Evolutionary conservation across 2,329 filamentous ascomycete species (phyloP).

Genomic region (Penicillium psychrosexuale): DNA sequence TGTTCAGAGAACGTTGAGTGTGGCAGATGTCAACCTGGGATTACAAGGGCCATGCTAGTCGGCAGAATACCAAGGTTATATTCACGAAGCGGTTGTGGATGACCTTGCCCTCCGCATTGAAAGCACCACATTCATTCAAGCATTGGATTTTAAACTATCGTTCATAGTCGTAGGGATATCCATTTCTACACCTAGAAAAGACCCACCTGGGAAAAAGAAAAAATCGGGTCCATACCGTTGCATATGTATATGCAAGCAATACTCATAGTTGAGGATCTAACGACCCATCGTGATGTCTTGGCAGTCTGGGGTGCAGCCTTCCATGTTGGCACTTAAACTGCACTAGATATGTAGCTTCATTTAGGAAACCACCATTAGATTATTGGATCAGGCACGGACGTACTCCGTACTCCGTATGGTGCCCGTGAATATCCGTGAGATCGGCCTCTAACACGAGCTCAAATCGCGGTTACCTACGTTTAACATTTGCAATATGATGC

Average conservation of each 20-base stretch:
- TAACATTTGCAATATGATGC: background rate
- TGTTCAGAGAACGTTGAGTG: slow-evolving; percentile 28
- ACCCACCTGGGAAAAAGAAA: background rate
- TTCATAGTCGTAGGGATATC: background rate
- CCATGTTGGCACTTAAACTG: no score
- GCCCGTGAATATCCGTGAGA: background rate
- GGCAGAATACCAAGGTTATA: slow-evolving; percentile 47
- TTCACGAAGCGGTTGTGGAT: slow-evolving; percentile 48
- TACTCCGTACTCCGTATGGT: background rate
- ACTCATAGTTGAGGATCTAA: background rate
- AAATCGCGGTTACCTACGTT: background rate
- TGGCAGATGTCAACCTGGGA: slow-evolving; percentile 28
- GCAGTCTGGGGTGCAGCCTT: slow-evolving; percentile 3
- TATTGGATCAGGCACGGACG: background rate
- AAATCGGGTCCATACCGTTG: background rate
- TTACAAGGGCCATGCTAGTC: slow-evolving; percentile 34
- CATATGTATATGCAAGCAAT: slow-evolving; percentile 11
- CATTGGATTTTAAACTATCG: no score
- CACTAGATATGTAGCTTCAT: no score
- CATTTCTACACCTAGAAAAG: background rate
- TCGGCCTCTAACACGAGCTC: background rate
- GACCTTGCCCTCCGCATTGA: no score
- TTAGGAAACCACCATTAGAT: background rate
- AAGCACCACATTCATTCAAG: no score
- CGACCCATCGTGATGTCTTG: slow-evolving; percentile 16